These are phyloP conservation scores for Chlorella sp. DNA, from an alignment of 139 green algal species.

Conservation along the genomic window DNA sequence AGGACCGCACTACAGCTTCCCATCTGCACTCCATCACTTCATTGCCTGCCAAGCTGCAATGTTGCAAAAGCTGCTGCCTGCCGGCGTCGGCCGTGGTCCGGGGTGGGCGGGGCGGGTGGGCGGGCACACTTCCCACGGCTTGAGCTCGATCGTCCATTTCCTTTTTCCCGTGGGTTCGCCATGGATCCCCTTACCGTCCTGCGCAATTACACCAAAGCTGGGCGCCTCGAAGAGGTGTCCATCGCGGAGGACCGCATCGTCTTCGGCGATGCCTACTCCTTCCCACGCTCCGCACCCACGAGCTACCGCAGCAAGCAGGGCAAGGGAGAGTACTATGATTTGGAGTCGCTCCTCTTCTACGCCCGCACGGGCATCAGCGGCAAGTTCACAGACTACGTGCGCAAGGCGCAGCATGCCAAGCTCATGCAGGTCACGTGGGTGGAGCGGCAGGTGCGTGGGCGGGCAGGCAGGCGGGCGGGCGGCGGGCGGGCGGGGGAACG, in stretches of 20 bases:
- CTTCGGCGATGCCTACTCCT: constrained; percentile 37
- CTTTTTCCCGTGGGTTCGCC: no score
- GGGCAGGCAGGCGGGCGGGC: no score
- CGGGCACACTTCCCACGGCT: no score
- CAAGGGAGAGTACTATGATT: constrained; percentile 43
- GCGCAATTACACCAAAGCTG: constrained; percentile 24
- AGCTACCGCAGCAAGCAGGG: constrained; percentile 44
- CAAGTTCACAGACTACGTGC: constrained; percentile 40
- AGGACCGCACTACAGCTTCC: no score
- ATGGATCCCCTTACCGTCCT: constrained; percentile 35
- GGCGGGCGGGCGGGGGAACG: no score
- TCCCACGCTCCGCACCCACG: constrained; percentile 24
- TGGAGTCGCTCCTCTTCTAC: constrained; percentile 42
- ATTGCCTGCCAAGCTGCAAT: no score
- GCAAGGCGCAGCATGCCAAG: constrained; percentile 12
- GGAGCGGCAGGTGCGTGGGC: constrained; percentile 24
- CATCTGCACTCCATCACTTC: no score
- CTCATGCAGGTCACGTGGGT: constrained; percentile 19
- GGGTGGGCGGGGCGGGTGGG: no score
- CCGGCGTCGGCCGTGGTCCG: no score
- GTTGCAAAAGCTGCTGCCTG: no score
- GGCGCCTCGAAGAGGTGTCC: constrained; percentile 15
- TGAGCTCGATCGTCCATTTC: no score
- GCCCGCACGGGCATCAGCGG: constrained; percentile 5
- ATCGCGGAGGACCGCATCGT: constrained; percentile 20